Conservation (phyloP, 495 filamentous ascomycete species). For the Cercophora scortea region DNA sequence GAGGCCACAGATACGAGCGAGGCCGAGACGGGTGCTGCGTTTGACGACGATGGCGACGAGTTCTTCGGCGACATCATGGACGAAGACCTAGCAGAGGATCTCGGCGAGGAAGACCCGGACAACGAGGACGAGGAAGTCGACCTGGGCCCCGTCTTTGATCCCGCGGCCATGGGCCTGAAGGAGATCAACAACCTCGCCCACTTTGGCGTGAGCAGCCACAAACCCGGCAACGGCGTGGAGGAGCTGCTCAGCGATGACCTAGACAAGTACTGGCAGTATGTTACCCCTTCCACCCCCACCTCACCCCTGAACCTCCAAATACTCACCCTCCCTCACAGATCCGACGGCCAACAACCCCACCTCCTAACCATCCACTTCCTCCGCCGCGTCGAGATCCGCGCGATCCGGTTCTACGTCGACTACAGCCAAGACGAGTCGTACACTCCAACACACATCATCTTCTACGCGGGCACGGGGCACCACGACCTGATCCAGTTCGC, state of each 20-base stretch:
- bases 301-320: neutral
- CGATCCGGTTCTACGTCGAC: constrained; percentile 81
- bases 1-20: constrained; percentile 1
- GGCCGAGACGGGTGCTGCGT: constrained; percentile 2
- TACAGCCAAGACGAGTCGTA: constrained; percentile 90
- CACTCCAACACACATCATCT: constrained; percentile 87
- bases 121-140: constrained; percentile 14
- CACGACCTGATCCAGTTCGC: constrained; percentile 82
- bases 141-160: constrained; percentile 28
- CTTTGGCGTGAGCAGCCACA: constrained; percentile 85
- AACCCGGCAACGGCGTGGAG: constrained; percentile 82
- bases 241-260: constrained; percentile 77
- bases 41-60: constrained; percentile 12
- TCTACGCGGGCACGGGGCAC: constrained; percentile 76
- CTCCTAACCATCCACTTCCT: constrained; percentile 92
- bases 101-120: neutral
- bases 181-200: constrained; percentile 93
- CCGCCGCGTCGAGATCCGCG: constrained; percentile 78
- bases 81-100: constrained; percentile 17
- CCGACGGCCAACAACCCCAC: constrained; percentile 92
- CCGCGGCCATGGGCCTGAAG: constrained; percentile 52
- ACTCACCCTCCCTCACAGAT: constrained; percentile 33
- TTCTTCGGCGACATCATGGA: constrained; percentile 16
- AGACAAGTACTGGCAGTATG: constrained; percentile 80
- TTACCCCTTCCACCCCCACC: neutral